Evolutionary conservation across 1,139 yeast genomes (phyloP).

Genomic region (Suhomyces yuchorum): DNA sequence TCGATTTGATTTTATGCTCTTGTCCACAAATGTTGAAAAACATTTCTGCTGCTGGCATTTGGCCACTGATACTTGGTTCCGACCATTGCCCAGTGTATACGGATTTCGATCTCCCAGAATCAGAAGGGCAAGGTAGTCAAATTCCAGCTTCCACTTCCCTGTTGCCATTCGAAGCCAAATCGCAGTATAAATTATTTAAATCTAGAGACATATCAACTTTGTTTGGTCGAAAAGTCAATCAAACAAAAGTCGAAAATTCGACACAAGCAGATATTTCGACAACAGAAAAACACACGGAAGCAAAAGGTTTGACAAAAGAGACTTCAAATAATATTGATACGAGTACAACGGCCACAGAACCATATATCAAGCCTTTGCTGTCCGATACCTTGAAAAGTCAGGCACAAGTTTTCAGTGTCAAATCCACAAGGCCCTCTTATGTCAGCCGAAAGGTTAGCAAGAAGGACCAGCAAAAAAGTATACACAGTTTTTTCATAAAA

Average conservation of each 20-base stretch:
- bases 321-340: too few relatives aligned
- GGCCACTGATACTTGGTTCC: conserved; percentile 76
- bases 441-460: conserved; percentile 16
- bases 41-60: conserved; percentile 57
- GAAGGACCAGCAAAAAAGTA: conserved; percentile 3
- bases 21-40: conserved; percentile 36
- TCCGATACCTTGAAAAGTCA: not conserved
- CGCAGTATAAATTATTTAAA: conserved; percentile 49
- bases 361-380: not conserved
- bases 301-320: too few relatives aligned
- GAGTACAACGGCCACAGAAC: too few relatives aligned
- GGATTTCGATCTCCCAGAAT: conserved; percentile 49
- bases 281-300: too few relatives aligned
- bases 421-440: conserved; percentile 9
- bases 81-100: conserved; percentile 93
- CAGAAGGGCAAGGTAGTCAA: not conserved
- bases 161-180: conserved; percentile 59
- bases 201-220: conserved; percentile 55
- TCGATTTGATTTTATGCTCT: conserved; percentile 67
- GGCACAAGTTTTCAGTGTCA: not conserved
- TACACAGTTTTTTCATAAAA: conserved; percentile 4
- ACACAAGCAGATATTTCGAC: too few relatives aligned
- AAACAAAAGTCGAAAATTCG: not conserved
- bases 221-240: conserved; percentile 29
- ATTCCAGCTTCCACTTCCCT: not conserved